Evolutionary conservation across 1,284 basidiomycete species (phyloP), one percentile per base, ranked within the genome.

Genomic region (Malassezia pachydermatis): DNA sequence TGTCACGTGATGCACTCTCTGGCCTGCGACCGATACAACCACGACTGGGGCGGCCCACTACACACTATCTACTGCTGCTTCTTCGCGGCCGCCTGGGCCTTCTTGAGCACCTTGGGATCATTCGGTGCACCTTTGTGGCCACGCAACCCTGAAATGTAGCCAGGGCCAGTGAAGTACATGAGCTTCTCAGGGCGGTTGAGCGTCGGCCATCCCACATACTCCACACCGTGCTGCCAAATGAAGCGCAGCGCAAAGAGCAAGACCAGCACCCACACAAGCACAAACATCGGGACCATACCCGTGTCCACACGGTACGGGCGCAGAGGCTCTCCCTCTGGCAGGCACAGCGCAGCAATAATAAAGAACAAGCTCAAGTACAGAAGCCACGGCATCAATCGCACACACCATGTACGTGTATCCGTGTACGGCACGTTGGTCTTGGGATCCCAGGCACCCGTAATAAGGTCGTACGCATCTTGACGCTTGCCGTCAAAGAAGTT

Each of bases 401-500:
- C 82, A 40, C 86, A 65, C 54, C 92, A 73, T 10, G 88, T 84
- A 41, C 89, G 78, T 43, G 78, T 77, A 70, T 96, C 90, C 10
- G 80, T 77, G 42, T 89, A 76, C 45, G 89, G 76, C 48, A 82
- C 80, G 52, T 81, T 73, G 7, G 81, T 74, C 7, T 77, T 76
- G 13, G 81, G 76, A 7, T 62, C 72, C 86, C 88, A 99, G 5
- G 80, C 78, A 8, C 94, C 94, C 5, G 89, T 92, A 60, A 98
- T 78, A 51, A 99, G 78, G 72, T 99, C 94, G 68, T 65, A 70
- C 0, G 65, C 67, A 38, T 62, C 65, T 86, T 72, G 89, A 65
- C 90, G 77, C 43, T 88, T 79, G 5, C 94, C 94, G 72, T 98
- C 94, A 65, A 95, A 86, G 75, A 88, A 90, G 72, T 95, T 98